phyloP scores from a whole-genome alignment of 176 grass and related monocot species.

The Triticum urartu region DNA sequence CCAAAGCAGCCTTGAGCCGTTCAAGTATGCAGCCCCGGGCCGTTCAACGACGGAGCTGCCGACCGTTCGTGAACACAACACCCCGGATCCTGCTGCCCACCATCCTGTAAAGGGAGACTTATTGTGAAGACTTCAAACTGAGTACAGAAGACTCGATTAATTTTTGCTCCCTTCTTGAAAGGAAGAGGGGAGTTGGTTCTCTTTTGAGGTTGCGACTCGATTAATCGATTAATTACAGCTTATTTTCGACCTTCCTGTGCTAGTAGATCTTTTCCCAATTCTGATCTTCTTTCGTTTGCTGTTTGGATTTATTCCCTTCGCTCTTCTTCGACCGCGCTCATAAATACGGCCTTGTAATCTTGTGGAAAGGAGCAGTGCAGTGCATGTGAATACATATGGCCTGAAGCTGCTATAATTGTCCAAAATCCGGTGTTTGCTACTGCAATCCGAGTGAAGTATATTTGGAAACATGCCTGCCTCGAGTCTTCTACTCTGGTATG shows the following conservation, averaged over 20 bases:
- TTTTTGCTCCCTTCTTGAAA: conserved; percentile 50
- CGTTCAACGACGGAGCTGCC: too few species aligned
- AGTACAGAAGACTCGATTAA: background rate
- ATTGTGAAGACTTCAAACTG: too few species aligned
- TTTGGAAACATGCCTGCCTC: background rate
- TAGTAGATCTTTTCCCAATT: background rate
- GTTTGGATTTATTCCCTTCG: conserved; percentile 12
- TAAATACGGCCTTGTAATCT: too few species aligned
- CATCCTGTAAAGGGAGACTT: too few species aligned
- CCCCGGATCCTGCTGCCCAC: too few species aligned
- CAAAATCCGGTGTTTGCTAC: conserved; percentile 2
- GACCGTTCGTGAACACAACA: too few species aligned
- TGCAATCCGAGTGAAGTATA: background rate
- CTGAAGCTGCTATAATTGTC: conserved; percentile 2
- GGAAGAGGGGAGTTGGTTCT: conserved; percentile 4
- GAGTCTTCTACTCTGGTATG: background rate
- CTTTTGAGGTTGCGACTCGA: conserved; percentile 24
- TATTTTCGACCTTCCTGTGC: background rate
- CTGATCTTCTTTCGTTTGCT: background rate
- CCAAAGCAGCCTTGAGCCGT: too few species aligned
- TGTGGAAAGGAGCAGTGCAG: too few species aligned
- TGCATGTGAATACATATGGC: background rate
- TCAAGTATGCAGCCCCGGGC: too few species aligned
- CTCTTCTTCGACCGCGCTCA: background rate
- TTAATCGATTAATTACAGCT: conserved; percentile 28